Conservation (phyloP, 2,329 filamentous ascomycete species). For the Curvularia sp. region DNA sequence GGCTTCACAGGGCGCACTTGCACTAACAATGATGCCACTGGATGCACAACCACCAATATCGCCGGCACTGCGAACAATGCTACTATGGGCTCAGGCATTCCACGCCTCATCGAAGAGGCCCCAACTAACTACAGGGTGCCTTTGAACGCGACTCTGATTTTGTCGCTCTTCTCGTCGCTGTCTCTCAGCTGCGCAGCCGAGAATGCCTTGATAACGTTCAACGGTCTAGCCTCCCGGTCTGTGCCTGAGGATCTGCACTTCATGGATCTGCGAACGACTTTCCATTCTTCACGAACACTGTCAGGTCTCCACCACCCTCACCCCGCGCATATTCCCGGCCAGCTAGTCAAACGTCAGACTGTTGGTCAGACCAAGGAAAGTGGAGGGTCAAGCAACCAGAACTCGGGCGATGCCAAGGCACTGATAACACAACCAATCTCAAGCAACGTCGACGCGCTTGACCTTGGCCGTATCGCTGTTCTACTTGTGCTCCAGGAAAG, state of each 20-base stretch:
- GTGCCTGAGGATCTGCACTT: slow-evolving; percentile 20
- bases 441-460: slow-evolving; percentile 48
- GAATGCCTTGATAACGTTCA: slow-evolving; percentile 87
- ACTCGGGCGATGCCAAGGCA: slow-evolving; percentile 21
- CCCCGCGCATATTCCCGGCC: slow-evolving; percentile 15
- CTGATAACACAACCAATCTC: slow-evolving; percentile 41
- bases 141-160: slow-evolving; percentile 71
- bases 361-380: slow-evolving; percentile 42
- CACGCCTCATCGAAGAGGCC: slow-evolving; percentile 72
- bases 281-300: slow-evolving; percentile 33
- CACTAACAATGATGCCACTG: slow-evolving; percentile 55
- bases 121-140: slow-evolving; percentile 76
- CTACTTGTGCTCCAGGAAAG: slow-evolving; percentile 55
- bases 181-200: slow-evolving; percentile 83
- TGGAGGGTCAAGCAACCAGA: slow-evolving; percentile 34
- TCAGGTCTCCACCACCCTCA: slow-evolving; percentile 37
- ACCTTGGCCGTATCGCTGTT: slow-evolving; percentile 57
- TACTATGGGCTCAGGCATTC: slow-evolving; percentile 80
- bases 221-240: slow-evolving; percentile 56
- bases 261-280: slow-evolving; percentile 27
- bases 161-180: slow-evolving; percentile 76
- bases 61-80: slow-evolving; percentile 59
- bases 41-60: slow-evolving; percentile 62
- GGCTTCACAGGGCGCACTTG: slow-evolving; percentile 77
- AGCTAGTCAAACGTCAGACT: slow-evolving; percentile 33